phyloP scores from a whole-genome alignment of 192 early-diverging fungal species.

The Dispira parvispora region DNA sequence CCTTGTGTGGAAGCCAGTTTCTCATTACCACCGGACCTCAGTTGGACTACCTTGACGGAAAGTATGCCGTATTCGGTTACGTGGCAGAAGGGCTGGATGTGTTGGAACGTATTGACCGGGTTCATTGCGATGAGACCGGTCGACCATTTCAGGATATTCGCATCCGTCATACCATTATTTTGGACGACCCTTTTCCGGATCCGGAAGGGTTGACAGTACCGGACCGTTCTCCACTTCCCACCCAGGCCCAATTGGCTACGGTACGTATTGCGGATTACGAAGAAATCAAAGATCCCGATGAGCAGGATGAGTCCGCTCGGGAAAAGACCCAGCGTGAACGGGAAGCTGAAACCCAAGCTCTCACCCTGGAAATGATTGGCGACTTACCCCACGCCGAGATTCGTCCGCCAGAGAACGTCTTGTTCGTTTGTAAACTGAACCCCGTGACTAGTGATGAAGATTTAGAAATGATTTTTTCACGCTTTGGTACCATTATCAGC shows the following conservation, averaged over 20 bases:
- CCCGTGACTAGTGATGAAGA: constrained; percentile 80
- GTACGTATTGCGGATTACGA: constrained; percentile 73
- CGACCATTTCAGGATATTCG: constrained; percentile 74
- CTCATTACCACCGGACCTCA: constrained; percentile 62
- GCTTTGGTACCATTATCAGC: constrained; percentile 76
- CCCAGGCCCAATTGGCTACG: constrained; percentile 46
- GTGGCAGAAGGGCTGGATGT: constrained; percentile 82
- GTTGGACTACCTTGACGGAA: constrained; percentile 66
- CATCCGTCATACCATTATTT: constrained; percentile 77
- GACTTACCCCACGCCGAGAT: constrained; percentile 95
- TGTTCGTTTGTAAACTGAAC: constrained; percentile 94
- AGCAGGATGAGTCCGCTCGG: constrained; percentile 38
- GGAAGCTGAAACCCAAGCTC: constrained; percentile 68
- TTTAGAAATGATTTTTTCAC: constrained; percentile 77
- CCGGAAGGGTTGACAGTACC: constrained; percentile 49
- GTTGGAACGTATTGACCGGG: constrained; percentile 57
- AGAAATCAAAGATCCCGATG: constrained; percentile 27
- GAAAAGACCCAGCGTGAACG: constrained; percentile 45
- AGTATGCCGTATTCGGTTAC: constrained; percentile 72
- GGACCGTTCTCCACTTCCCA: constrained; percentile 58
- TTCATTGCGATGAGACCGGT: constrained; percentile 47
- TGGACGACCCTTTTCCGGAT: constrained; percentile 87
- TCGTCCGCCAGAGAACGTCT: constrained; percentile 88
- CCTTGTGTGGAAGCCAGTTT: constrained; percentile 62
- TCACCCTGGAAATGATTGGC: constrained; percentile 97